Evolutionary conservation across 169 alveolate genomes (phyloP).

Genomic region (Plasmodium vinckei): DNA sequence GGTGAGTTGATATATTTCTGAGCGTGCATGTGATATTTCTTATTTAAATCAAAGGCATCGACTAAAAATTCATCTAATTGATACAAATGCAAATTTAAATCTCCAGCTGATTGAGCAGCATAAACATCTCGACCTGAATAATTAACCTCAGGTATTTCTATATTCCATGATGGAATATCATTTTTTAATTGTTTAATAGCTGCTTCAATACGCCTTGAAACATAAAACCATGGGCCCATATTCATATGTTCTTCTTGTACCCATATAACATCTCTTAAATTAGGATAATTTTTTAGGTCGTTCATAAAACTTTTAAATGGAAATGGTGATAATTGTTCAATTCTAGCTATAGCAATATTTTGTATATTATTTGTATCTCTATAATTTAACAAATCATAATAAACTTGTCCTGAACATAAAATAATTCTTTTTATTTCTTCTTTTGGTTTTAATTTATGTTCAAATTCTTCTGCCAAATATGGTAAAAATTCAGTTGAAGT

Average conservation of each 20-base stretch:
- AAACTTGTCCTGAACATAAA: conserved; percentile 94
- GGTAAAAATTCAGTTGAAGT: conserved; percentile 79
- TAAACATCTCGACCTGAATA: conserved; percentile 81
- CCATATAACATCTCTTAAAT: conserved; percentile 88
- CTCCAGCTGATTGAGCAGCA: conserved; percentile 82
- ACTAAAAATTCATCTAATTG: conserved; percentile 78
- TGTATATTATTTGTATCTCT: conserved; percentile 80
- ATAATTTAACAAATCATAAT: conserved; percentile 87
- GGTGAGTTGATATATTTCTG: conserved; percentile 50
- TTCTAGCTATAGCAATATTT: conserved; percentile 87
- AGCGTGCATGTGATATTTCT: conserved; percentile 76
- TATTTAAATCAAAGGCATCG: conserved; percentile 77
- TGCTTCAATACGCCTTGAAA: conserved; percentile 80
- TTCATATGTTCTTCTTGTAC: conserved; percentile 95
- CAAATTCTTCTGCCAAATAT: conserved; percentile 82
- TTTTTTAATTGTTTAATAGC: conserved; percentile 76
- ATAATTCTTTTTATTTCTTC: conserved; percentile 81
- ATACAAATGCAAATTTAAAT: conserved; percentile 38
- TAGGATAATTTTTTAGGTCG: conserved; percentile 81
- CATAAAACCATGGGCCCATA: conserved; percentile 91
- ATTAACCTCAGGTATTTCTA: conserved; percentile 46
- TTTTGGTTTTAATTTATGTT: conserved; percentile 68
- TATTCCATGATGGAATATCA: conserved; percentile 54
- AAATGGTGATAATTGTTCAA: conserved; percentile 94
- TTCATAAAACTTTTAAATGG: conserved; percentile 86